Evolutionary conservation across 805 yeast species (phyloP), one percentile per base, ranked within the genome.

Genomic region (Metschnikowia kunwiensis): DNA sequence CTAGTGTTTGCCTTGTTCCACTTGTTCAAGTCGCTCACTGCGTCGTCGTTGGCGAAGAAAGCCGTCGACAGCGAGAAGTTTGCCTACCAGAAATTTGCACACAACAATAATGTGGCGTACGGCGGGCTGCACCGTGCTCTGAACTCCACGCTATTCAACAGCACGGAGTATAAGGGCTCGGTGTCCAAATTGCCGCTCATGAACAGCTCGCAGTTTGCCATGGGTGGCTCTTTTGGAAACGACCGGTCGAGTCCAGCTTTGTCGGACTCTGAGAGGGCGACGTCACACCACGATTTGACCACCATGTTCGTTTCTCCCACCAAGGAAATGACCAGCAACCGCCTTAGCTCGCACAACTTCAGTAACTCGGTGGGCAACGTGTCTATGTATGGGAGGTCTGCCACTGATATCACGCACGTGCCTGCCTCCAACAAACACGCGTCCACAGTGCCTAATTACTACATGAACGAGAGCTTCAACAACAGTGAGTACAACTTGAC

Each of bases 291-390:
- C 36, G 75, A 70, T 42, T 58, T 65, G 47, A 68, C 74, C 24
- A 64, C 55, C 35, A 69, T 81, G 74, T 86, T 82, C 58, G 75
- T 84, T 35, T 84, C 93, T 3, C 95, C 95, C 22, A 86, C 94
- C 1, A 80, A 80, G 12, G 87, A 83, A 50, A 74, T 80, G 75
- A 66, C 67, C 38, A 73, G 71, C 48, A 67, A 61, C 48, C 58
- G 66, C 27, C 56, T 51, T 21, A 51, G 53, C 30, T 54, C 67
- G 4, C 40, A 52, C 29, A 54, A 50, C 30, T 36, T 35, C 30
- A 46, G 35, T 13, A 58, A 55, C 11, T 54, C 61, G 7, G 34
- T 43, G 4, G 28, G 50, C 12, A 48, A 44, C 31, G 37, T 54
- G 16, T 51, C 55, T 3, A 16, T 42, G 20, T 34, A 14, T n/a